Evolutionary conservation across 768 basidiomycete genomes (phyloP).

Genomic region (Cyclocybe cylindracea): DNA sequence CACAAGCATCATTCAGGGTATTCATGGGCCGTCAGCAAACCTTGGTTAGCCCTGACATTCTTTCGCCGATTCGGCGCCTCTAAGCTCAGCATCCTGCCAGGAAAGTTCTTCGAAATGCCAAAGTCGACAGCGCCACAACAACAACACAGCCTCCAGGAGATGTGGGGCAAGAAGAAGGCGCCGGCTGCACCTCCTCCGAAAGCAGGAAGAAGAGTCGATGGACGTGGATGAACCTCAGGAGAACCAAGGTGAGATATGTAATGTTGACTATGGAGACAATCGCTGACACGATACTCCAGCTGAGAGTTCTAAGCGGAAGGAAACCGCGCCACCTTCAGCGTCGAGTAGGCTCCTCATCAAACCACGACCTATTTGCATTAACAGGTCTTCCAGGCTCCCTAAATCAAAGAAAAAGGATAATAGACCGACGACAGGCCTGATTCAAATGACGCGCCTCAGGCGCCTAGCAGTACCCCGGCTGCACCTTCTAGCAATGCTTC

Average conservation of each 20-base stretch:
- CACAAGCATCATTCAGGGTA: slow-evolving; percentile 23
- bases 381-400: slow-evolving; percentile 25
- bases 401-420: slow-evolving; percentile 50
- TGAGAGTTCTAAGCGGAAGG: slow-evolving; percentile 46
- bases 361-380: not conserved
- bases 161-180: slow-evolving; percentile 62
- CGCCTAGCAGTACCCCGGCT: not conserved
- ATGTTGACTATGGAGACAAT: not conserved
- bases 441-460: slow-evolving; percentile 6
- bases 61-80: not conserved
- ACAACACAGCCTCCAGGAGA: slow-evolving; percentile 75
- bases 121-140: slow-evolving; percentile 62
- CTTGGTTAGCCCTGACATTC: slow-evolving; percentile 41
- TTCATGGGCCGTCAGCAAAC: slow-evolving; percentile 76
- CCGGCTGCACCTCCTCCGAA: slow-evolving; percentile 21
- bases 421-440: slow-evolving; percentile 53
- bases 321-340: slow-evolving; percentile 6
- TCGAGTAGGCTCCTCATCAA: slow-evolving; percentile 10
- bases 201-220: slow-evolving; percentile 26
- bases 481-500: not conserved
- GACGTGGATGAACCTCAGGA: slow-evolving; percentile 27
- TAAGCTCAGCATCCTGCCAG: slow-evolving; percentile 32
- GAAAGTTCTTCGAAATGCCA: slow-evolving; percentile 80
- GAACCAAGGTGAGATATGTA: slow-evolving; percentile 18
- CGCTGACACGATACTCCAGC: slow-evolving; percentile 17